A percentile compares a stretch with the other conserved stretches of the same genome.
These are phyloP conservation scores for Tolypocladium inflatum DNA, from an alignment of 2,329 filamentous ascomycete species.

Conservation along the genomic window DNA sequence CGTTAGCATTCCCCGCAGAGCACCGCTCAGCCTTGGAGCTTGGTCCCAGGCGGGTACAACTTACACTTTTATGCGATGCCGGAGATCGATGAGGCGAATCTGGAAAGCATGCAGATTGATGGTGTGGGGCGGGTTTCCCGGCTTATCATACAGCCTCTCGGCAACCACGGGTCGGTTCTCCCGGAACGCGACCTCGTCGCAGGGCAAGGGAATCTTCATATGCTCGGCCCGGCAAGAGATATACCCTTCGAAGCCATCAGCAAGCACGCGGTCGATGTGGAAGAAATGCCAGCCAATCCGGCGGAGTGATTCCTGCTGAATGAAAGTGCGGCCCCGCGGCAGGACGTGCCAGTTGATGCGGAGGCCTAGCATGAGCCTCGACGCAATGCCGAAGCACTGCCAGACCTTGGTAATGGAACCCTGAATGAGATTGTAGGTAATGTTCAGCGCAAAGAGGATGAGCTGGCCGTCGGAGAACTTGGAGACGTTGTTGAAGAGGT, in stretches of 20 bases:
- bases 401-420: conserved; percentile 28
- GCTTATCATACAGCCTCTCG: conserved; percentile 20
- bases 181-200: conserved; percentile 21
- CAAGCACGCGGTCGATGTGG: conserved; percentile 26
- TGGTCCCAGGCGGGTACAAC: conserved; percentile 3
- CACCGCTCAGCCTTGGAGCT: background rate
- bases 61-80: conserved; percentile 27
- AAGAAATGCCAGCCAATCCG: conserved; percentile 30
- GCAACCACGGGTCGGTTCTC: conserved; percentile 19
- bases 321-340: conserved; percentile 17
- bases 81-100: conserved; percentile 24
- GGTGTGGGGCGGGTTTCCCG: conserved; percentile 11
- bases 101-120: conserved; percentile 24
- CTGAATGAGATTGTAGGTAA: conserved; percentile 25
- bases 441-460: conserved; percentile 24
- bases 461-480: conserved; percentile 23
- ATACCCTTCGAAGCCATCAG: conserved; percentile 30
- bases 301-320: conserved; percentile 25
- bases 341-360: conserved; percentile 29
- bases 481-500: conserved; percentile 30
- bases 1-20: background rate
- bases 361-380: conserved; percentile 25
- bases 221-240: conserved; percentile 24
- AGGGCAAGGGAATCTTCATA: conserved; percentile 28
- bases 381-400: conserved; percentile 27